A percentile compares a stretch with the other conserved stretches of the same genome.
These are phyloP conservation scores for Trichosporon asahii DNA, from an alignment of 1,284 basidiomycete species.

Conservation along the genomic window DNA sequence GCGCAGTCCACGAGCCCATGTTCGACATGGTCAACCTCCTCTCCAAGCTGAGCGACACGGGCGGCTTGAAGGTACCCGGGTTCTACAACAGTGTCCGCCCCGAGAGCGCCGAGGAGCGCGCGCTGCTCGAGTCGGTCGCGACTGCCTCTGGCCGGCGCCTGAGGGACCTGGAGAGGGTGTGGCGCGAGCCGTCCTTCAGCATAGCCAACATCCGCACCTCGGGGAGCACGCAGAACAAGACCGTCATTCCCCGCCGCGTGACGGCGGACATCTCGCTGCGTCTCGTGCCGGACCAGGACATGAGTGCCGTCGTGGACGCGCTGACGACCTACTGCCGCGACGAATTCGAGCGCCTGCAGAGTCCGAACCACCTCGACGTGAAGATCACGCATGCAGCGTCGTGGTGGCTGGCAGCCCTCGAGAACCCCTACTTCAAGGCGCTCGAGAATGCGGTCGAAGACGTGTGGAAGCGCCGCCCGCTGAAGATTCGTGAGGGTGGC, in stretches of 20 bases:
- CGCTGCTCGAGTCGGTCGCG: constrained; percentile 66
- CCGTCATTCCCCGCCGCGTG: constrained; percentile 79
- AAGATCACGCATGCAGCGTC: constrained; percentile 78
- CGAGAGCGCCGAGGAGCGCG: constrained; percentile 64
- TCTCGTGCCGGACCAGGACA: constrained; percentile 84
- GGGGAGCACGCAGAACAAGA: constrained; percentile 52
- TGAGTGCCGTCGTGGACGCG: constrained; percentile 64
- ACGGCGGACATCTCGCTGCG: constrained; percentile 78
- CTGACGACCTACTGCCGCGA: constrained; percentile 62
- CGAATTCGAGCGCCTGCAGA: constrained; percentile 63
- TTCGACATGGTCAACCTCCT: constrained; percentile 85
- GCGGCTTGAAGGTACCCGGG: constrained; percentile 67
- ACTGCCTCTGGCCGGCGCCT: constrained; percentile 62
- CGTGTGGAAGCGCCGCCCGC: constrained; percentile 78
- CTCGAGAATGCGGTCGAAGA: constrained; percentile 75
- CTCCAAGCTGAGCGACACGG: constrained; percentile 63
- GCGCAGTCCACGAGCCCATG: constrained; percentile 83
- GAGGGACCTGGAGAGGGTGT: constrained; percentile 66
- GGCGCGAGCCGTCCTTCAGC: constrained; percentile 57
- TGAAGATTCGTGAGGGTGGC: constrained; percentile 91
- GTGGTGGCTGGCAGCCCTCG: constrained; percentile 91
- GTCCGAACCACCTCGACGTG: constrained; percentile 71
- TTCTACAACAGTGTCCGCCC: constrained; percentile 79
- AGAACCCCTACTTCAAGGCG: constrained; percentile 76
- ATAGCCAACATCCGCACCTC: constrained; percentile 47